A percentile compares a stretch with the other conserved stretches of the same genome.
Conservation (phyloP, 2,329 filamentous ascomycete species). For the Neofusicoccum sp. region DNA sequence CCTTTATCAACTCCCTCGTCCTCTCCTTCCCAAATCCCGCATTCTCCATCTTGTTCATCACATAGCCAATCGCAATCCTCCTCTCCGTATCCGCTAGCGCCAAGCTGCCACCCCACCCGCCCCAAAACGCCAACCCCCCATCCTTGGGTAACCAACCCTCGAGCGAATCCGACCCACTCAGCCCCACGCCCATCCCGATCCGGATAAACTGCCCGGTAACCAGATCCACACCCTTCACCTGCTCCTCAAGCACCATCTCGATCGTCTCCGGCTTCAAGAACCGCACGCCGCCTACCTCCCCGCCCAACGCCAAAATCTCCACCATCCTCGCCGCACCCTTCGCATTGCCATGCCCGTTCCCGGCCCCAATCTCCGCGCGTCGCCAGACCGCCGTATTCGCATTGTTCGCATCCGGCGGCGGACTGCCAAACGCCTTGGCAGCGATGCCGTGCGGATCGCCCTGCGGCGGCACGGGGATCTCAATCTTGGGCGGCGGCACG, state of each 20-base stretch:
- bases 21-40: background rate
- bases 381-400: background rate
- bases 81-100: slow-evolving; percentile 22
- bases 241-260: background rate
- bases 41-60: slow-evolving; percentile 24
- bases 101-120: slow-evolving; percentile 24
- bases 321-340: slow-evolving; percentile 43
- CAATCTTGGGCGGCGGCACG: background rate
- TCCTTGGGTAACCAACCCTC: background rate
- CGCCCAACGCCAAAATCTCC: slow-evolving; percentile 37
- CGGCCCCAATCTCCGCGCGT: background rate
- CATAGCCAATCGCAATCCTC: slow-evolving; percentile 23
- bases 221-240: background rate
- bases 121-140: slow-evolving; percentile 20
- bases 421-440: background rate
- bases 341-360: slow-evolving; percentile 36
- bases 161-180: background rate
- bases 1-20: background rate
- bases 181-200: background rate
- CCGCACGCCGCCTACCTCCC: slow-evolving; percentile 32
- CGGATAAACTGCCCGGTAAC: background rate
- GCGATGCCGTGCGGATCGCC: background rate
- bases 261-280: slow-evolving; percentile 34
- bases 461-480: background rate
- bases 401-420: background rate